Base-by-base conservation (phyloP, 257 asterid species). In the Cruciata laevipes region DNA sequence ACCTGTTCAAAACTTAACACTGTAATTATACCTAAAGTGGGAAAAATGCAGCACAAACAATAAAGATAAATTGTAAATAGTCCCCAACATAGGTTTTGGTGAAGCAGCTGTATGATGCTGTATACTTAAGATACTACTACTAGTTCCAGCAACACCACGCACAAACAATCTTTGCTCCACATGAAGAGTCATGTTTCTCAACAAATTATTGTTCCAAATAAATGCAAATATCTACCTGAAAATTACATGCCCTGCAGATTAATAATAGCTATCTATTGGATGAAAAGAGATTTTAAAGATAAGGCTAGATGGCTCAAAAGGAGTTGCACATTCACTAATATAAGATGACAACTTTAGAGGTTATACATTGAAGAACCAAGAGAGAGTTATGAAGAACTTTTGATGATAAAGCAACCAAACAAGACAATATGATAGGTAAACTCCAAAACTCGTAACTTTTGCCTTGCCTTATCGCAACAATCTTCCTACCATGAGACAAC, bases 1-100 rank as follows among this genome's bases (percentile, higher is more conserved):
- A 93, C 89, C 98, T 93, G 74, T 60, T 7, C 24, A 76, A 14
- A 57, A 16, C 40, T 57, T 10, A 27, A 61, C 31, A 56, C 61
- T 59, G 35, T 67, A 18, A 38, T 17, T 66, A 30, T 44, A 42
- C 23, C 23, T 58, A 23, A 23, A 72, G 40, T 17, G 62, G 55
- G 5, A 10, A 56, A 65, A 56, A 38, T 20, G 52, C 44, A 58
- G 32, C 47, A 44, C 18, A 51, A 51, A 40, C 18, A 51, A 62
- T n/a, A 38, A 71, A 6, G 30, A 60, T 17, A n/a, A 18, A 52
- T 24, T 24, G n/a, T 7, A 47, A 52, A 63, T 30, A n/a, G 52
- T 63, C 47, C 58, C 17, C 53, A 9, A 3, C 25, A 65, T 3
- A 2, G 65, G 59, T 47, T 49, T 66, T 42, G 13, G 30, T 24